A percentile compares a stretch with the other conserved stretches of the same genome.
phyloP scores from a whole-genome alignment of 305 asterid genomes.

The Withania somnifera region DNA sequence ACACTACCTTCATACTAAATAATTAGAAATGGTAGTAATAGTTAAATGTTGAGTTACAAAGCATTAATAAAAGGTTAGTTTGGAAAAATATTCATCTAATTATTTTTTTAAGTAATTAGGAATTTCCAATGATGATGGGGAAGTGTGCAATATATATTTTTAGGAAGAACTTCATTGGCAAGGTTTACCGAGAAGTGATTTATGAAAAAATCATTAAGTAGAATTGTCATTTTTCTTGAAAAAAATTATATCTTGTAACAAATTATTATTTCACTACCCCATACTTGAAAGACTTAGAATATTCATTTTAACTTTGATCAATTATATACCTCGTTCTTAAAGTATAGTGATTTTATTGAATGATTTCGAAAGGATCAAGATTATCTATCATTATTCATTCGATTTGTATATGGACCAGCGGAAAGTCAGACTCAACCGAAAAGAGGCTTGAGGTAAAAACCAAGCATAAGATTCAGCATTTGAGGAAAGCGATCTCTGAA shows the following conservation, averaged over 20 bases:
- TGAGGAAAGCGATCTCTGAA: slow-evolving; percentile 37
- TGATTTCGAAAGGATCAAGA: neutral
- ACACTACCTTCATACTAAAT: too few species aligned
- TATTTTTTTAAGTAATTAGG: too few species aligned
- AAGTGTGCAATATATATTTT: neutral
- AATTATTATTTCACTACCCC: neutral
- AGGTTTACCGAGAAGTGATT: neutral
- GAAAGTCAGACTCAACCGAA: slow-evolving; percentile 46
- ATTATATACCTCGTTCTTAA: neutral
- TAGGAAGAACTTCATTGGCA: neutral
- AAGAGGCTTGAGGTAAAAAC: slow-evolving; percentile 60
- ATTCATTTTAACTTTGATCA: neutral
- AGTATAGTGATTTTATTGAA: neutral
- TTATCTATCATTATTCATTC: neutral
- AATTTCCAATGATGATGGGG: neutral
- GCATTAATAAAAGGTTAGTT: too few species aligned
- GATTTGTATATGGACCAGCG: slow-evolving; percentile 30
- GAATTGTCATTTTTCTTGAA: neutral
- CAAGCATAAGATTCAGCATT: slow-evolving; percentile 30
- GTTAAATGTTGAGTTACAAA: too few species aligned
- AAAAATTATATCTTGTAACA: too few species aligned
- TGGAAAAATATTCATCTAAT: too few species aligned
- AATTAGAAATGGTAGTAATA: too few species aligned
- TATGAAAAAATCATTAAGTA: neutral
- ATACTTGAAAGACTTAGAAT: neutral